Percentiles rank a stretch among this genome's conserved stretches.
Conservation (phyloP, 495 filamentous ascomycete species). For the Hypoxylon intermedium region DNA sequence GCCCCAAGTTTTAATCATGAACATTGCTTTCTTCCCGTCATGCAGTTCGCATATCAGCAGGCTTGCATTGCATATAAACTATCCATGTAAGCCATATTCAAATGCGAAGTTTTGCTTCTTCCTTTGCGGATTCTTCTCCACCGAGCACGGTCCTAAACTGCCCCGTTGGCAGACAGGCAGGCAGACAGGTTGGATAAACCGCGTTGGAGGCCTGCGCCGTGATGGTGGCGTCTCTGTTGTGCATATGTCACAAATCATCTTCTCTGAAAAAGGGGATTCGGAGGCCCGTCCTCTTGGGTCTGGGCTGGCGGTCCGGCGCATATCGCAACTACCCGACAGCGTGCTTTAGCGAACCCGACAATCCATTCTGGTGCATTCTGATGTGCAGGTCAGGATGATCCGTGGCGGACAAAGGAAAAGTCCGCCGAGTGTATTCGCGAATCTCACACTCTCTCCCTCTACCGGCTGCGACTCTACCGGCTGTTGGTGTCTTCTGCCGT, state of each 20-base stretch:
- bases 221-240: constrained; percentile 18
- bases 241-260: constrained; percentile 21
- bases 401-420: constrained; percentile 17
- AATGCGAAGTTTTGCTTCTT: neutral
- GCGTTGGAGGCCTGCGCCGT: constrained; percentile 20
- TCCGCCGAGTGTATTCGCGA: constrained; percentile 25
- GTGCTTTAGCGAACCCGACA: constrained; percentile 26
- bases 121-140: constrained; percentile 24
- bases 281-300: constrained; percentile 35
- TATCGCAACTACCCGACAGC: constrained; percentile 15
- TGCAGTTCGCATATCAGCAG: neutral
- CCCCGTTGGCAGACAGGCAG: neutral
- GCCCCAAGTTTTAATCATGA: no score
- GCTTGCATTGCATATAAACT: neutral
- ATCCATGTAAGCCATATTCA: neutral
- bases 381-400: no score
- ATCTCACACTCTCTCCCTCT: no score
- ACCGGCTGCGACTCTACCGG: no score
- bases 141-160: constrained; percentile 4
- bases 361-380: neutral
- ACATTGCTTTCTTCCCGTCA: neutral
- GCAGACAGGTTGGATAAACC: constrained; percentile 15
- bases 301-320: constrained; percentile 36
- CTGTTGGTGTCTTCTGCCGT: no score
- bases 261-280: constrained; percentile 9